Evolutionary conservation across 345 rosid species (phyloP).

Genomic region (Syzygium aqueum): DNA sequence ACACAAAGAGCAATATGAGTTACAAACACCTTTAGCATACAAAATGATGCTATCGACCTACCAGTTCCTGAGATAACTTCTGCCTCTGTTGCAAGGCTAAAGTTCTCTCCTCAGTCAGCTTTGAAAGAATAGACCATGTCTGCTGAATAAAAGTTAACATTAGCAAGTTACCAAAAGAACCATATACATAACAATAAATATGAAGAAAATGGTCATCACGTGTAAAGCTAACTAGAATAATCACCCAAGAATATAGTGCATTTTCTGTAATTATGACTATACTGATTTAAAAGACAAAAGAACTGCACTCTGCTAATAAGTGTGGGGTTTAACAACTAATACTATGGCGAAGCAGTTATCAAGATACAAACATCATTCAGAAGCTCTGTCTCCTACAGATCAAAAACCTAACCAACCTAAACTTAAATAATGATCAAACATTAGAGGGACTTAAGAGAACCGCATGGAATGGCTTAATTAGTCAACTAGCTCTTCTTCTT

Average conservation of each 20-base stretch:
- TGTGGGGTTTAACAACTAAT: background rate
- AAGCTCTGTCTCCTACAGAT: background rate
- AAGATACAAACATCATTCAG: background rate
- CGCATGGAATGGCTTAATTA: background rate
- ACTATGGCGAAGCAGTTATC: background rate
- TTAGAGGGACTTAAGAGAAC: background rate
- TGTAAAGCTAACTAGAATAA: background rate
- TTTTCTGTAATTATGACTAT: background rate
- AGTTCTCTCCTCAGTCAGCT: slow-evolving; percentile 69
- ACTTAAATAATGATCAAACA: background rate
- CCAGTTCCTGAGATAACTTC: slow-evolving; percentile 66
- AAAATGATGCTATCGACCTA: slow-evolving; percentile 4
- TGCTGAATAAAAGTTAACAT: slow-evolving; percentile 14
- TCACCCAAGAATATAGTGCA: background rate
- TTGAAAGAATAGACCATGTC: slow-evolving; percentile 71
- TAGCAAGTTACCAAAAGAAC: background rate
- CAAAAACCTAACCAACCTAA: background rate
- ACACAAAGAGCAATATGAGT: background rate
- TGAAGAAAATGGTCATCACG: background rate
- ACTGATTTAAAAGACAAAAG: background rate
- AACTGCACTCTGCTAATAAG: background rate
- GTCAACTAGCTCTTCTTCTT: background rate
- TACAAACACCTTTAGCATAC: background rate
- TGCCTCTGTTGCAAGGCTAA: slow-evolving; percentile 49
- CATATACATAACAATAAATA: background rate